phyloP scores from a whole-genome alignment of 108 stramenopile species.

The Skeletonema marinoi region DNA sequence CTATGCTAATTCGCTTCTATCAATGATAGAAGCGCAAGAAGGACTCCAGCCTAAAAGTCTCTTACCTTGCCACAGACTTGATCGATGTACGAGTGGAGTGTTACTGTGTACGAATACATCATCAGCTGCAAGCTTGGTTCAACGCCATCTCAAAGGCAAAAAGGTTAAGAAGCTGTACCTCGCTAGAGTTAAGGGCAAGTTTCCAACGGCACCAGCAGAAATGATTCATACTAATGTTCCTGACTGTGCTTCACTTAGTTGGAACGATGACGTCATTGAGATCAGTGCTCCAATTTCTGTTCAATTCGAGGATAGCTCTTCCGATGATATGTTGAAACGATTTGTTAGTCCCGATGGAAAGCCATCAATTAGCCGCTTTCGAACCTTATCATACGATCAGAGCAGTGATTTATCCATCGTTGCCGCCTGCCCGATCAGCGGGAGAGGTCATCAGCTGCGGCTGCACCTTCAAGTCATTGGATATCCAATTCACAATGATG shows the following conservation, averaged over 20 bases:
- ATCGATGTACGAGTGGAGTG: constrained; percentile 80
- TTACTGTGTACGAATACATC: constrained; percentile 65
- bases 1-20: constrained; percentile 71
- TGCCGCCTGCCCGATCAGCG: constrained; percentile 78
- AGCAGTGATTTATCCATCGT: constrained; percentile 62
- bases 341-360: constrained; percentile 64
- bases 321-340: constrained; percentile 61
- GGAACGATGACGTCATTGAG: constrained; percentile 39
- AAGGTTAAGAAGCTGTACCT: constrained; percentile 72
- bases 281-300: constrained; percentile 75
- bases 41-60: constrained; percentile 59
- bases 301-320: constrained; percentile 5
- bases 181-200: constrained; percentile 72
- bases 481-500: constrained; percentile 81
- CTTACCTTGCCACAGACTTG: constrained; percentile 79
- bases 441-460: constrained; percentile 92
- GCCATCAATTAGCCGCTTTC: constrained; percentile 70
- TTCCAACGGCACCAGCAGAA: constrained; percentile 29
- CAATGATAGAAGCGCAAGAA: constrained; percentile 82
- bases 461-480: constrained; percentile 84
- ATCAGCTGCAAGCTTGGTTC: constrained; percentile 62
- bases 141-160: constrained; percentile 30
- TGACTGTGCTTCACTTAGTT: constrained; percentile 26
- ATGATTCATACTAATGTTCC: constrained; percentile 3
- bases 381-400: constrained; percentile 54